Evolutionary conservation across 495 filamentous ascomycete genomes (phyloP), one percentile per base, ranked within the genome.

Genomic region (Tuber borchii): DNA sequence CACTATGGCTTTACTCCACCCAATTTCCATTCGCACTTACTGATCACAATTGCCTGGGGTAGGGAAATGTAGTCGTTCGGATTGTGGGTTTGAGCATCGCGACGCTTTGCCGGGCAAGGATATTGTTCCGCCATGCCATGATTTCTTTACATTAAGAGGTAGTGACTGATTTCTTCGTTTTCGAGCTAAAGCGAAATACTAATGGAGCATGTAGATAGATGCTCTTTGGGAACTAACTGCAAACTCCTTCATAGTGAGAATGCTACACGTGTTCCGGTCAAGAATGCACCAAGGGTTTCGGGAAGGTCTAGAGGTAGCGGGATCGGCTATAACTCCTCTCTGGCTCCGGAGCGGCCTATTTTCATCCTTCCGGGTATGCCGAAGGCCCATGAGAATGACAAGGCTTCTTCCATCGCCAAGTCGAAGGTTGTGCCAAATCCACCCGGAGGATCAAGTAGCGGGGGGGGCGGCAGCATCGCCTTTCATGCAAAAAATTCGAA

Each of bases 91-190:
- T 76, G 34, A 72, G 26, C 78, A 79, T 39, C 17, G 56, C 56
- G 17, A 45, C 31, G 45, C 73, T 37, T 16, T 40, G 31, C 51
- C 56, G n/a, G 56, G 39, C 20, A 42, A 79, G 16, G 48, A 65
- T 65, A 65, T 65, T 65, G 12, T 65, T 65, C 56, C 78, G 5
- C 46, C 74, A 17, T 79, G 78, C 31, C 34, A 19, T 19, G 51
- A 75, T 9, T 45, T 70, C 73, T 17, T 79, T 42, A 72, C 44
- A 39, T 31, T 46, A 46, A 79, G 46, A 79, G 71, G 78, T 79
- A 79, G 46, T 73, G 9, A 26, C 5, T 16, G 42, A 34, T 72
- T 70, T 51, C 56, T n/a, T 65, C 56, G 56, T 65, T 65, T 65
- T 65, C 56, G n/a, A 31, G 56, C 56, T 31, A 65, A 65, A 31